Evolutionary conservation across 208 protist species (phyloP), one percentile per base, ranked within the genome.

Genomic region (Leishmania lainsoni): DNA sequence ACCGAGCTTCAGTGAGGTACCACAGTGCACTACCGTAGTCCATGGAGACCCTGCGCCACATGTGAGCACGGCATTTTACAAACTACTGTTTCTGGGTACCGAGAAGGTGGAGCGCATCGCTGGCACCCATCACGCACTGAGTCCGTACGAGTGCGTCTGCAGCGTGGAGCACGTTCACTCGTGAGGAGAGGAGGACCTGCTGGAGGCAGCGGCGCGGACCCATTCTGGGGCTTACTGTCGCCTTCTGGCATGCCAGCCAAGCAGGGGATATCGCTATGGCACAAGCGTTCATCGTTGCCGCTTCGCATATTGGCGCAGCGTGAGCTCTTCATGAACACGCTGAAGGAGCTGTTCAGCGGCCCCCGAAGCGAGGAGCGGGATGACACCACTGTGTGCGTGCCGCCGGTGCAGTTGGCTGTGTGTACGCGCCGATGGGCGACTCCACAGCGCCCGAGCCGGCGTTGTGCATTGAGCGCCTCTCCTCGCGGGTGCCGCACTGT

Each of bases 61-160:
- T 32, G 54, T 52, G n/a, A 10, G 49, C 29, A 59, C 42, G 0
- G 35, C 72, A 16, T 83, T 83, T 32, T 54, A 83, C 45, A 22
- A 74, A 22, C 52, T 83, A n/a, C 48, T 83, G 61, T 73, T 65
- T 48, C 63, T 73, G 12, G 73, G 72, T 48, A 49, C 72, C 20
- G 52, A 83, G 79, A 73, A 83, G 12, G 73, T 83, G 70, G 73
- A 74, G 70, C 52, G 79, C 26, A 54, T 83, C 79, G 51, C n/a
- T 68, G 72, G 79, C 9, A 51, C 48, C 17, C 51, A 49, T 12
- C 63, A 74, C 63, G 16, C 48, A 29, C 35, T 14, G 72, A 83
- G 71, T 39, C 58, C 20, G 45, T 71, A 71, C 61, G 79, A 83
- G 72, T 83, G 56, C 61, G 61, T 78, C 5, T 83, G 73, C 72